Base-by-base conservation (phyloP, 2,329 filamentous ascomycete species). In the Lasiodiplodia citricola region DNA sequence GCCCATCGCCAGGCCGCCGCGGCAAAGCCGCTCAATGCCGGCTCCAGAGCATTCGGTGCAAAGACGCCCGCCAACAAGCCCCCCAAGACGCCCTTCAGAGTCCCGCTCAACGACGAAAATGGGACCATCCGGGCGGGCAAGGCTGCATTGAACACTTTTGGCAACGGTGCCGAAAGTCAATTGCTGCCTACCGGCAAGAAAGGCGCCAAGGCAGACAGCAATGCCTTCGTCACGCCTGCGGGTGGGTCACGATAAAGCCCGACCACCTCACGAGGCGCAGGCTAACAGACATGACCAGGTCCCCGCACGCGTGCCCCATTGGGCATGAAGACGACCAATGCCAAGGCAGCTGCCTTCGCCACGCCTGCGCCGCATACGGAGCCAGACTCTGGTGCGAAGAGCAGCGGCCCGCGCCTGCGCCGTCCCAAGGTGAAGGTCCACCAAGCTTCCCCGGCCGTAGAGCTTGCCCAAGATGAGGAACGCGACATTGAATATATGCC, bases 241-340 rank as follows among this genome's bases (percentile, higher is more conserved):
- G 92, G 94, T 97, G 70, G 68, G 73, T 28, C 28, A 5, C 31
- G 25, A 10, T 7, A 44, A 41, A 52, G 31, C 28, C 47, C 58
- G 2, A 14, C 23, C 14, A 4, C 14, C 11, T 23, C 28, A 14
- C 21, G 47, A 37, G 23, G 21, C 47, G 25, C 18, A 54, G 23
- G 18, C 51, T 67, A 54, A 51, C 18, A 23, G 10, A 16, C 47
- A 55, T 60, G 4, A 54, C 47, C 70, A 90, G 89, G 86, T 68
- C 86, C 90, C 63, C 88, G 89, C 69, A 90, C 85, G 70, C 90
- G 95, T 75, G 94, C 94, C 47, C 92, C 93, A 14, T 83, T 99
- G 58, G 95, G 95, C 41, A 91, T 93, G 85, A 99, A 99, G 81
- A 98, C 95, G 1, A 98, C 96, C 65, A 99, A 99, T 80, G 93